Evolutionary conservation across 257 asterid genomes (phyloP).

Genomic region (Solanum gracilifrons): DNA sequence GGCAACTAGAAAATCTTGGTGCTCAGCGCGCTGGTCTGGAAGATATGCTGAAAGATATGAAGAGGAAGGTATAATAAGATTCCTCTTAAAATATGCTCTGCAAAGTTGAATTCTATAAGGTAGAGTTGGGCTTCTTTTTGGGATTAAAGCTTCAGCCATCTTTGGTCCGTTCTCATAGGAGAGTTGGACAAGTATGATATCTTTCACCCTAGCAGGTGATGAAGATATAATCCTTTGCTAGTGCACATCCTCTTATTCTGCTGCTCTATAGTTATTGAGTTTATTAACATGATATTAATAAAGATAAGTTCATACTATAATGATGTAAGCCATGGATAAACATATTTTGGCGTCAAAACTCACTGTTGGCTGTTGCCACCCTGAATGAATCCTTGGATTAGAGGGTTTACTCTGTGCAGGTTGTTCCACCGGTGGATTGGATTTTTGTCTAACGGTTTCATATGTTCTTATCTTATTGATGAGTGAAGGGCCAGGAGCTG

Average conservation of each 20-base stretch:
- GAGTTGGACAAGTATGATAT: background rate
- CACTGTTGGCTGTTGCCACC: background rate
- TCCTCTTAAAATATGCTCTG: background rate
- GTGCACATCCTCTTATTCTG: background rate
- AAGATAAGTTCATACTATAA: background rate
- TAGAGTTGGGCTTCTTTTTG: background rate
- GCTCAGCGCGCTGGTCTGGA: constrained; percentile 15
- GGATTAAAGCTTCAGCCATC: background rate
- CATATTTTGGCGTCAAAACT: background rate
- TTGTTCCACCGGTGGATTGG: background rate
- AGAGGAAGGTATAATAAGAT: constrained; percentile 8
- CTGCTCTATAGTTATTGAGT: background rate
- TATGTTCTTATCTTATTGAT: background rate
- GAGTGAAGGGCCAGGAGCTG: background rate
- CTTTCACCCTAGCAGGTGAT: background rate
- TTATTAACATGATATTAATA: background rate
- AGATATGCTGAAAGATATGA: constrained; percentile 20
- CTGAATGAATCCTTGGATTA: background rate
- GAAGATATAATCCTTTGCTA: background rate
- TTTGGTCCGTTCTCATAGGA: background rate
- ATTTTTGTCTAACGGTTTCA: background rate
- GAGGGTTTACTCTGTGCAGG: background rate
- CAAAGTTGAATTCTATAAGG: background rate
- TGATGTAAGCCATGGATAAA: background rate
- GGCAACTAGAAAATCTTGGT: constrained; percentile 14